phyloP scores from a whole-genome alignment of 2,329 filamentous ascomycete species.

The Thermomyces lanuginosus region DNA sequence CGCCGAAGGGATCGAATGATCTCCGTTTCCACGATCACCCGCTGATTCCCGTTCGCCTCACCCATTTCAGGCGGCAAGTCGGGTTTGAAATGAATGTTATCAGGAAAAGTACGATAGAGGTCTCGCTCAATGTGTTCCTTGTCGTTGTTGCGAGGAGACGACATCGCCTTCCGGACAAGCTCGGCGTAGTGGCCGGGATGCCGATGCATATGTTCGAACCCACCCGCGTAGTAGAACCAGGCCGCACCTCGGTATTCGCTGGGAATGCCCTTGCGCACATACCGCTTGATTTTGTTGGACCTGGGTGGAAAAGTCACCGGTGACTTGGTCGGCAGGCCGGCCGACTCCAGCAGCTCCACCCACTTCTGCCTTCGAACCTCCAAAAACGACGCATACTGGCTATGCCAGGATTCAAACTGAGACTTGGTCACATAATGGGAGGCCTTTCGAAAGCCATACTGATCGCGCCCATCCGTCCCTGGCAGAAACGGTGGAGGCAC shows the following conservation, averaged over 20 bases:
- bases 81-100: conserved; percentile 81
- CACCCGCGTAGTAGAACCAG: conserved; percentile 93
- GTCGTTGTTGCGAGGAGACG: conserved; percentile 51
- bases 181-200: conserved; percentile 62
- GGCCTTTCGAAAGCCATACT: conserved; percentile 83
- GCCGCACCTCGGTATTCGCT: conserved; percentile 88
- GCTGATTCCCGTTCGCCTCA: conserved; percentile 11
- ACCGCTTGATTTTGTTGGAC: conserved; percentile 71
- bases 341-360: conserved; percentile 59
- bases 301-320: conserved; percentile 66
- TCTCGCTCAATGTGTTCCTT: conserved; percentile 86
- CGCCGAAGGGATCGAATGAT: conserved; percentile 70
- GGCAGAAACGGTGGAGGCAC: conserved; percentile 22
- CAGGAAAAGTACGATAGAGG: conserved; percentile 82
- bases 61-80: conserved; percentile 16
- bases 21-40: conserved; percentile 45
- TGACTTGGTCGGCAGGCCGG: conserved; percentile 51
- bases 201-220: conserved; percentile 60
- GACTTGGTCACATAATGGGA: conserved; percentile 61
- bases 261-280: conserved; percentile 82
- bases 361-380: conserved; percentile 66
- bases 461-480: conserved; percentile 42
- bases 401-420: conserved; percentile 71
- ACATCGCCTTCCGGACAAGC: conserved; percentile 50
- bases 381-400: conserved; percentile 57